Evolutionary conservation across 2,329 filamentous ascomycete species (phyloP), one percentile per base, ranked within the genome.

Genomic region (Aspergillus vadensis): DNA sequence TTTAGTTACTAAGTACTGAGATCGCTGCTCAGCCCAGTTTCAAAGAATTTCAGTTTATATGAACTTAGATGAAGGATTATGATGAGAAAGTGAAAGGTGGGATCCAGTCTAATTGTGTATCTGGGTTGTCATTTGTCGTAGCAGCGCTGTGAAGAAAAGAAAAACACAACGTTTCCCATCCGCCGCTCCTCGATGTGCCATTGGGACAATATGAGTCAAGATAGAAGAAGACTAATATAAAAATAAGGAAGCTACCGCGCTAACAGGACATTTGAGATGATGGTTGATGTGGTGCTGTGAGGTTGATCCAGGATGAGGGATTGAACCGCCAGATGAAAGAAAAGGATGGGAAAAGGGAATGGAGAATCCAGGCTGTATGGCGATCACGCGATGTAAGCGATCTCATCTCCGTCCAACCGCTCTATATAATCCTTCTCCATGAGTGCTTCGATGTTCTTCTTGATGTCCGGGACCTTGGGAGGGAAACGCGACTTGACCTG

Each of bases 381-480:
- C 5, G 32, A 23, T 85, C 86, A 97, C 70, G 94, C 94, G 66
- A 98, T 87, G 77, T 98, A 98, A 59, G 94, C 92, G 62, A 99
- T 85, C 74, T 97, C 92, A 72, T 98, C 95, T 57, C 91, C 92
- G 51, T 98, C 95, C 60, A 98, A 81, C 59, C 95, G 91, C 82
- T 99, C 95, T 52, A 99, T 86, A 72, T 99, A 99, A 77, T 99
- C 95, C 83, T 99, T 99, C 83, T 99, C 95, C 66, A 99, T 88
- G 43, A 99, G 84, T 66, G 97, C 97, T 79, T 99, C 95, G 75
- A 99, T 98, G 78, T 95, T 97, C 82, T 98, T 99, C 83, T 99
- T 99, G 85, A 99, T 99, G 70, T 99, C 95, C 15, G 87, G 84
- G 30, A 99, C 86, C 80, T 96, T 96, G 43, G 95, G 95, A 60